These are phyloP conservation scores for Lasiosphaeria ovina DNA, from an alignment of 495 filamentous ascomycete species.

Conservation along the genomic window DNA sequence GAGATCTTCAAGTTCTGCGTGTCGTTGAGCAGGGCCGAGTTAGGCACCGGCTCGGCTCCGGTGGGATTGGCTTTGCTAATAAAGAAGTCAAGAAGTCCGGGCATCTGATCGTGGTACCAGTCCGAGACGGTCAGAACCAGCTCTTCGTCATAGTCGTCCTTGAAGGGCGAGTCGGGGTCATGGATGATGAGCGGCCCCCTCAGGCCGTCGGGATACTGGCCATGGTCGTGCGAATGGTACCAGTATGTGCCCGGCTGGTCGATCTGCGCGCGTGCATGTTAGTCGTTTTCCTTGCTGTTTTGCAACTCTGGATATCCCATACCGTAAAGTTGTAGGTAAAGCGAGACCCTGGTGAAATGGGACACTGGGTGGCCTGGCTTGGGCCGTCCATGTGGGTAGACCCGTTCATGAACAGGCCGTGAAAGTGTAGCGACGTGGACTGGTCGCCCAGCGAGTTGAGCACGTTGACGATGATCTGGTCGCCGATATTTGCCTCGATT, in stretches of 20 bases:
- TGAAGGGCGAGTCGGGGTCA: slow-evolving; percentile 60
- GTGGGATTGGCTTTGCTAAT: slow-evolving; percentile 58
- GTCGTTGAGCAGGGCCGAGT: slow-evolving; percentile 70
- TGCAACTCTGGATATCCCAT: slow-evolving; percentile 17
- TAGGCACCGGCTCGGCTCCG: slow-evolving; percentile 63
- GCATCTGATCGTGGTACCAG: slow-evolving; percentile 65
- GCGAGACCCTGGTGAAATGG: slow-evolving; percentile 58
- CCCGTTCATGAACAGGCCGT: slow-evolving; percentile 71
- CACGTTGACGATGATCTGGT: slow-evolving; percentile 68
- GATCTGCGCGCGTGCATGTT: slow-evolving; percentile 35
- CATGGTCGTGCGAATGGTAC: slow-evolving; percentile 73
- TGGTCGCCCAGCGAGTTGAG: slow-evolving; percentile 72
- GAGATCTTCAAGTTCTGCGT: slow-evolving; percentile 51
- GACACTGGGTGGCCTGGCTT: slow-evolving; percentile 64
- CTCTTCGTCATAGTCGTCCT: slow-evolving; percentile 64
- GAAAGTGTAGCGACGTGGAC: slow-evolving; percentile 69
- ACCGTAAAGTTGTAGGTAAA: slow-evolving; percentile 80
- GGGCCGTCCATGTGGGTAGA: slow-evolving; percentile 75
- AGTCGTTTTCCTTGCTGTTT: slow-evolving; percentile 3
- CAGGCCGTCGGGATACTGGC: slow-evolving; percentile 75
- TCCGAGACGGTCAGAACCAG: slow-evolving; percentile 63
- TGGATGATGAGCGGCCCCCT: slow-evolving; percentile 70
- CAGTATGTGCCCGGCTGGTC: slow-evolving; percentile 76
- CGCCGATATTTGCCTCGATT: slow-evolving; percentile 68
- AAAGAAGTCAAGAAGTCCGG: slow-evolving; percentile 54